These are phyloP conservation scores for Oryza officinalis DNA, from an alignment of 176 grass and related monocot genomes.

Conservation along the genomic window DNA sequence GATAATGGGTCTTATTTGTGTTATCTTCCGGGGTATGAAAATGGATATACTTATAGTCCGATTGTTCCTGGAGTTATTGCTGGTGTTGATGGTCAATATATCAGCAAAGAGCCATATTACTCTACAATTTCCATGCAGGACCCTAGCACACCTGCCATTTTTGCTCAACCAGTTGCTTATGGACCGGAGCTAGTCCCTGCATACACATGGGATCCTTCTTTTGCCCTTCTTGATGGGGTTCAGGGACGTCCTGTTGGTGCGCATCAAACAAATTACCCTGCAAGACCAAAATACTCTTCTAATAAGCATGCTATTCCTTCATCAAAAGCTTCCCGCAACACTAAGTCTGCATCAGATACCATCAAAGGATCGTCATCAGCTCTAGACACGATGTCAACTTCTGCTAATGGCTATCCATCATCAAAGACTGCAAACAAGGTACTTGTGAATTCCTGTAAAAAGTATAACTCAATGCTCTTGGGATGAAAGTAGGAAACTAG, in stretches of 20 bases:
- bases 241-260: slow-evolving; percentile 57
- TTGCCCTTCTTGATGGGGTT: slow-evolving; percentile 61
- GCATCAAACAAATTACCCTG: slow-evolving; percentile 53
- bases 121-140: slow-evolving; percentile 48
- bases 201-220: slow-evolving; percentile 74
- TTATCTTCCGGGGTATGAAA: slow-evolving; percentile 67
- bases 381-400: slow-evolving; percentile 38
- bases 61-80: slow-evolving; percentile 49
- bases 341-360: slow-evolving; percentile 43
- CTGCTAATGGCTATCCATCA: slow-evolving; percentile 30
- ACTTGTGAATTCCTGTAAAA: slow-evolving; percentile 40
- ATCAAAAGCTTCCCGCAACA: slow-evolving; percentile 41
- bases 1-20: slow-evolving; percentile 78
- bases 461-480: slow-evolving; percentile 15
- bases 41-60: slow-evolving; percentile 56
- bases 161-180: slow-evolving; percentile 61
- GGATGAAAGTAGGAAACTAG: slow-evolving; percentile 25
- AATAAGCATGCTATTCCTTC: slow-evolving; percentile 46
- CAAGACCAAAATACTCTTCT: slow-evolving; percentile 47
- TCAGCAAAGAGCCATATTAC: slow-evolving; percentile 62
- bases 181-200: slow-evolving; percentile 60
- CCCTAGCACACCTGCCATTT: slow-evolving; percentile 42
- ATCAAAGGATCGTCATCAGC: slow-evolving; percentile 63
- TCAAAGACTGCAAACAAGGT: slow-evolving; percentile 71
- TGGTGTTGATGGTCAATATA: slow-evolving; percentile 67